Evolutionary conservation across 2,329 filamentous ascomycete species (phyloP), one percentile per base, ranked within the genome.

Genomic region (Penicillium aurantiogriseum): DNA sequence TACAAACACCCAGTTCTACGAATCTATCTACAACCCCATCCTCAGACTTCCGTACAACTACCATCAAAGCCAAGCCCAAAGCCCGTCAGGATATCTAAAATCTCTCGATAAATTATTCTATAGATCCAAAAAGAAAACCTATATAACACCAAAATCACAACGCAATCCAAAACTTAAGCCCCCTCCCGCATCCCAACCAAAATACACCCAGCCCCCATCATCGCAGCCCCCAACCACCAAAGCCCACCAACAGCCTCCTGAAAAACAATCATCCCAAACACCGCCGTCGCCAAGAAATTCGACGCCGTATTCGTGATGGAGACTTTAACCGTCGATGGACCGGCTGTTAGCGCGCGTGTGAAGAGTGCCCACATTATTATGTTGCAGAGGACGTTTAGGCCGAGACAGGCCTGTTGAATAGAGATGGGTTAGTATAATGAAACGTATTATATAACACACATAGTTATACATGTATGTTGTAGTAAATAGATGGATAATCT

Each of bases 311-410:
- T 88, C 55, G 87, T 84, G 59, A 88, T 82, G 51, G 81, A 83
- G 55, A 87, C 85, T 54, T 84, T 83, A 2, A 84, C 84, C 2
- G 85, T 86, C 13, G 83, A 86, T 36, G 80, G 79, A 0, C 81
- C 80, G 19, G 84, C 80, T 0, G 84, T 86, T 17, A 88, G 73
- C 15, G 85, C 85, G 40, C 82, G 80, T 1, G 85, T 87, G 74
- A 87, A 87, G 17, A 87, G 77, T 0, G 82, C 82, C 85, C 85
- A 87, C 85, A 87, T 87, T 27, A 84, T 78, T 29, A 81, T 79
- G 66, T 86, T 87, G 75, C 86, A 86, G 64, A 83, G 66, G 57
- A 87, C 75, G 65, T 87, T 87, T 49, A 87, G 78, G 36, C 74
- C 79, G 68, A 87, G 85, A 74, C 85, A 87, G 63, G 81, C 71